Evolutionary conservation across 805 yeast genomes (phyloP).

Genomic region (Candida krabiensis): DNA sequence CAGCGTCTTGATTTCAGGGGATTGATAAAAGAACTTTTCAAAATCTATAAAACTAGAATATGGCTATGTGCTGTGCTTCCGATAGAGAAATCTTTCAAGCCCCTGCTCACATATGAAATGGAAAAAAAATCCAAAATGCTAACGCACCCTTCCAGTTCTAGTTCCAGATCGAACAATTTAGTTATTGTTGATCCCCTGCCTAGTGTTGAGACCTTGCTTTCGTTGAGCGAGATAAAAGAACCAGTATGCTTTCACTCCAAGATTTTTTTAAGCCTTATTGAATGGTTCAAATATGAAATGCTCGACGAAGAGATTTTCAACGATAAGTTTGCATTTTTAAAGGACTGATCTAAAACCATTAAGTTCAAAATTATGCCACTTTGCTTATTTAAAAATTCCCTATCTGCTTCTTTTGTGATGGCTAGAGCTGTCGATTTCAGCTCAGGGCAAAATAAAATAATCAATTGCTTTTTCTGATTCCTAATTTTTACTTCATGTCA

Average conservation of each 20-base stretch:
- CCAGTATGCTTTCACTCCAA: slow-evolving; percentile 55
- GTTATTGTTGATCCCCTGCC: slow-evolving; percentile 30
- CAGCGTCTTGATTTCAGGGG: slow-evolving; percentile 74
- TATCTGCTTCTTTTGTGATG: neutral
- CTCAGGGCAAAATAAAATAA: too few relatives aligned
- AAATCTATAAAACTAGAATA: slow-evolving; percentile 74
- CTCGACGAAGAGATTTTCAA: slow-evolving; percentile 26
- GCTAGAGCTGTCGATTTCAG: too few relatives aligned
- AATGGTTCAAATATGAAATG: slow-evolving; percentile 42
- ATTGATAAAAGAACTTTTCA: slow-evolving; percentile 69
- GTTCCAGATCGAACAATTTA: slow-evolving; percentile 37
- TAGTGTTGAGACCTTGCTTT: slow-evolving; percentile 41
- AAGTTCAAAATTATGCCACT: neutral
- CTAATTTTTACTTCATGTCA: too few relatives aligned
- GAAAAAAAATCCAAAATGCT: slow-evolving; percentile 20
- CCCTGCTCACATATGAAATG: slow-evolving; percentile 31
- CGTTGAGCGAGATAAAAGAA: slow-evolving; percentile 31
- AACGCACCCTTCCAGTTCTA: slow-evolving; percentile 16
- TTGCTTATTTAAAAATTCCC: slow-evolving; percentile 5
- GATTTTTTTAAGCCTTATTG: slow-evolving; percentile 47
- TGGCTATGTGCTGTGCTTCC: slow-evolving; percentile 77
- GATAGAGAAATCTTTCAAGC: slow-evolving; percentile 32
- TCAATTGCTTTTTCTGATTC: too few relatives aligned
- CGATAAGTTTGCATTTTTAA: slow-evolving; percentile 29
- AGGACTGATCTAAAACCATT: slow-evolving; percentile 1